Conservation (phyloP, 805 yeast genomes). For the Candida sanyiensis region DNA sequence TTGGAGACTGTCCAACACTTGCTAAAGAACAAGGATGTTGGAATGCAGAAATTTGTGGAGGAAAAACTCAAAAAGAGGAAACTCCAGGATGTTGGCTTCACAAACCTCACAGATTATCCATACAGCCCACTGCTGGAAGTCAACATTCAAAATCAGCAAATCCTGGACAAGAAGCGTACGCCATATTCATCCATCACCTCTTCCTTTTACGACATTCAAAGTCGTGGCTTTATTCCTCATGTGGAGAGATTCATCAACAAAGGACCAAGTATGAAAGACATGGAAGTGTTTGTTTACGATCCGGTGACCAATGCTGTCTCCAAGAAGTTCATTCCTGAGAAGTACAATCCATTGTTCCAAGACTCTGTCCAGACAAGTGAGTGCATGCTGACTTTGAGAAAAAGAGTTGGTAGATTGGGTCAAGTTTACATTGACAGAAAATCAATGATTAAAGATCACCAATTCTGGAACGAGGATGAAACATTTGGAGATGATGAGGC, state of each 20-base stretch:
- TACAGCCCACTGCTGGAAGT: conserved; percentile 75
- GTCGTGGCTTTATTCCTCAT: conserved; percentile 42
- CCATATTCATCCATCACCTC: conserved; percentile 79
- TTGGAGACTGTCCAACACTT: conserved; percentile 76
- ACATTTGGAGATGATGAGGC: conserved; percentile 13
- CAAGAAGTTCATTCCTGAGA: conserved; percentile 30
- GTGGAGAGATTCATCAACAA: conserved; percentile 21
- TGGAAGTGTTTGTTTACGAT: conserved; percentile 27
- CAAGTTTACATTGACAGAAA: conserved; percentile 71
- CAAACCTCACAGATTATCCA: conserved; percentile 83
- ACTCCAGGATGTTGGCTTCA: conserved; percentile 59
- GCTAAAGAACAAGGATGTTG: conserved; percentile 65
- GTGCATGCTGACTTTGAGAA: conserved; percentile 55
- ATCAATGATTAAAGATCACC: conserved; percentile 40
- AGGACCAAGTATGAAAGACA: conserved; percentile 24
- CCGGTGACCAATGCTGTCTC: conserved; percentile 20
- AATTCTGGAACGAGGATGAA: conserved; percentile 20
- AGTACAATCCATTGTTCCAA: conserved; percentile 31
- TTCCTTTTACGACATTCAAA: conserved; percentile 58
- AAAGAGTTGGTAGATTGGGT: conserved; percentile 69
- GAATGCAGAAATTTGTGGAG: conserved; percentile 76
- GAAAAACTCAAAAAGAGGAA: conserved; percentile 74
- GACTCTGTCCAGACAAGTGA: conserved; percentile 33
- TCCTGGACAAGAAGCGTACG: conserved; percentile 54
- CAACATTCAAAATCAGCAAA: conserved; percentile 42